Percentiles rank a stretch among this genome's conserved stretches.
These are phyloP conservation scores for Pichia paraexigua DNA, from an alignment of 805 yeast genomes.

Conservation along the genomic window DNA sequence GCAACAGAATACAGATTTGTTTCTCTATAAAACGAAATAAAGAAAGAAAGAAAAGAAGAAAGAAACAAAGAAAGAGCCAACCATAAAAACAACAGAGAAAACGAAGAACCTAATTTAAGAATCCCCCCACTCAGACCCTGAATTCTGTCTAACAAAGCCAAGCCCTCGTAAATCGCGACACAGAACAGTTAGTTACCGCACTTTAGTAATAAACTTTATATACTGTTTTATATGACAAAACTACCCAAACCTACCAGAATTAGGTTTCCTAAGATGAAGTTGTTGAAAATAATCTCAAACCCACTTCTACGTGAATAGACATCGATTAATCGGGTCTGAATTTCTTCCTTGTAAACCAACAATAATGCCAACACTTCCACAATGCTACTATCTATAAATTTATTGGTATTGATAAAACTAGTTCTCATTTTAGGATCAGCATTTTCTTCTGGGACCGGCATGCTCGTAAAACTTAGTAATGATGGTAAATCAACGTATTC, in stretches of 20 bases:
- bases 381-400: conserved; percentile 23
- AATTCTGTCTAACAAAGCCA: neutral
- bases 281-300: conserved; percentile 32
- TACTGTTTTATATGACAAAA: conserved; percentile 24
- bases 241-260: conserved; percentile 32
- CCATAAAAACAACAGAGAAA: too few species aligned
- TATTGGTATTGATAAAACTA: conserved; percentile 24
- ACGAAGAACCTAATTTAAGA: too few species aligned
- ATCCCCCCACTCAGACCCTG: neutral
- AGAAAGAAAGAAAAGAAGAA: neutral
- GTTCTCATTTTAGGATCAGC: conserved; percentile 11
- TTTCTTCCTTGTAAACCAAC: conserved; percentile 27
- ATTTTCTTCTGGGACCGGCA: conserved; percentile 5
- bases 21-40: neutral
- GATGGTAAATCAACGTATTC: conserved; percentile 30
- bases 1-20: neutral
- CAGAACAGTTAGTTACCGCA: neutral
- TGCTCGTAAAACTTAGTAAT: conserved; percentile 16
- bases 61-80: neutral
- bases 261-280: conserved; percentile 30
- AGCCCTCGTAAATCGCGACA: neutral
- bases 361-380: conserved; percentile 24
- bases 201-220: neutral
- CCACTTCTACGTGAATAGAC: conserved; percentile 26
- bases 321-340: conserved; percentile 24